Evolutionary conservation across 2,329 filamentous ascomycete genomes (phyloP).

Genomic region (Ophiostoma sp.): DNA sequence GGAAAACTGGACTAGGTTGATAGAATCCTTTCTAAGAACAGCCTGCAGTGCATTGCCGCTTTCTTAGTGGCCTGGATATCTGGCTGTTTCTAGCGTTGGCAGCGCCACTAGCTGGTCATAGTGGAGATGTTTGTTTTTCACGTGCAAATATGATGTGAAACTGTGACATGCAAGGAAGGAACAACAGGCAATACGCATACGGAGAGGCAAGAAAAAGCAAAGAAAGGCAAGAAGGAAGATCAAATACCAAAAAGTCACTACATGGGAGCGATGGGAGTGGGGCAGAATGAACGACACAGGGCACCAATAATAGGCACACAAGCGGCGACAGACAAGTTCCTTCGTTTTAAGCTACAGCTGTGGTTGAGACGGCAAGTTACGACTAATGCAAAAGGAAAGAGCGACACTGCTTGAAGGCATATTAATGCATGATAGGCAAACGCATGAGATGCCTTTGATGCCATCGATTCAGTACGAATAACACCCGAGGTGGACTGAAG

Average conservation of each 20-base stretch:
- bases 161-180: not conserved
- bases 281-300: not conserved
- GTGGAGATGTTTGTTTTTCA: slow-evolving; percentile 5
- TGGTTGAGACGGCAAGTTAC: too few species aligned
- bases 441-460: not conserved
- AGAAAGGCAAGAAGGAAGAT: not conserved
- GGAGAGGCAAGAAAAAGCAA: slow-evolving; percentile 2
- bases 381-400: not conserved
- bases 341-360: not conserved
- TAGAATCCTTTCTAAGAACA: slow-evolving; percentile 1
- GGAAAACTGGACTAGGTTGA: not conserved
- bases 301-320: not conserved
- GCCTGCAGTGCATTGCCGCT: slow-evolving; percentile 4
- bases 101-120: slow-evolving; percentile 9
- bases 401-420: slow-evolving; percentile 1
- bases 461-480: not conserved
- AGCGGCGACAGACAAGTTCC: not conserved
- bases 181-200: not conserved
- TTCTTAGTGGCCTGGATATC: not conserved
- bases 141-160: slow-evolving; percentile 1
- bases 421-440: not conserved
- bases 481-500: not conserved
- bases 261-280: not conserved
- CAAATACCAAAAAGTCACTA: not conserved
- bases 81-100: not conserved